These are phyloP conservation scores for Penicillium nucicola DNA, from an alignment of 495 filamentous ascomycete species.

Conservation along the genomic window DNA sequence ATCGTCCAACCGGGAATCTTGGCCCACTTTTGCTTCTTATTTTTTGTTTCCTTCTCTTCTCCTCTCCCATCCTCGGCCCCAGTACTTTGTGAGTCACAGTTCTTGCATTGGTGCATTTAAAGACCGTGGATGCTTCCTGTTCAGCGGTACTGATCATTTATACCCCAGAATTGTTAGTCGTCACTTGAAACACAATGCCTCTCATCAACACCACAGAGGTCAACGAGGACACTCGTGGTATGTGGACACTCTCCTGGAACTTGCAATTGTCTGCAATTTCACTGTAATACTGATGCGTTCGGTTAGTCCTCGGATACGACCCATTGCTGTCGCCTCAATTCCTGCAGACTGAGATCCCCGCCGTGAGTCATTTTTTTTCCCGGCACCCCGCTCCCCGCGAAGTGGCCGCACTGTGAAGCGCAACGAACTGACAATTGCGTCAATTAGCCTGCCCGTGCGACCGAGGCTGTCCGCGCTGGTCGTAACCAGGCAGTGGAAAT, in stretches of 20 bases:
- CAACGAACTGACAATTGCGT: slow-evolving; percentile 7
- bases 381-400: slow-evolving; percentile 5
- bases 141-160: neutral
- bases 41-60: slow-evolving; percentile 1
- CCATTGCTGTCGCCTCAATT: slow-evolving; percentile 87
- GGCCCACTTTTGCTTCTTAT: slow-evolving; percentile 7
- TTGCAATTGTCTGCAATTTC: slow-evolving; percentile 1
- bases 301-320: slow-evolving; percentile 86
- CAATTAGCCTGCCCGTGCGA: slow-evolving; percentile 43
- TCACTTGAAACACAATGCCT: slow-evolving; percentile 41
- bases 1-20: neutral
- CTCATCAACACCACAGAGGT: slow-evolving; percentile 45
- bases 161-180: no score
- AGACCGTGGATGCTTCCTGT: neutral
- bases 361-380: slow-evolving; percentile 49
- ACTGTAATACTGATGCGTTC: neutral
- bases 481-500: slow-evolving; percentile 79
- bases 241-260: slow-evolving; percentile 10
- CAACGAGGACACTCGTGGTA: slow-evolving; percentile 55
- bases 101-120: neutral
- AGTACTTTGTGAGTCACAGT: slow-evolving; percentile 4
- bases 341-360: slow-evolving; percentile 84
- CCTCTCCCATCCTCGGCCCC: neutral
- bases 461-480: slow-evolving; percentile 73
- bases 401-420: neutral